Base-by-base conservation (phyloP, 331 rosid genomes). In the Spiraea crenata region DNA sequence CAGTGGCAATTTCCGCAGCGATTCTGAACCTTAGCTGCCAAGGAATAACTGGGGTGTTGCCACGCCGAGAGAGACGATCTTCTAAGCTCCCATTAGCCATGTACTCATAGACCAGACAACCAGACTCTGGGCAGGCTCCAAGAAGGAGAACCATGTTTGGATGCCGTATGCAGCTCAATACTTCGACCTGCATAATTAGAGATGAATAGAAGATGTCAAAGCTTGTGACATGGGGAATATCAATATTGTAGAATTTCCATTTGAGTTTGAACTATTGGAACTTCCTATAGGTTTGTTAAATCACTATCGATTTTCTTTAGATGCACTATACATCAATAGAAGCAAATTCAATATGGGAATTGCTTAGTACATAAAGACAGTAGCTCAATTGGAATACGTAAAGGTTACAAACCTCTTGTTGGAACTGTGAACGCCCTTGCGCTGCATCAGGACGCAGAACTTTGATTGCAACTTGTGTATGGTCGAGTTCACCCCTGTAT, bases 81-180 rank as follows among this genome's bases (percentile, higher is more conserved):
- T 90, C 96, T 80, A 92, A 79, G 87, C 96, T 92, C 64, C 96
- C 92, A 8, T 83, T 82, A 13, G 84, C 88, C 96, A 92, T 83
- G 85, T 81, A 81, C 70, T 89, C 98, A 42, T 92, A 92, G 42
- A 90, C 95, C 59, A 90, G 81, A 78, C 98, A 92, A 6, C 95
- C 95, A 25, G 20, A 79, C 78, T 89, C 96, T 0, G 96, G 96
- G 64, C 98, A 92, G 7, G 98, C 98, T 78, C 95, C 96, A 1
- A 92, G 80, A 37, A 92, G 96, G 20, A 90, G 91, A 77, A 92
- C 95, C 95, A 90, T 90, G 83, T 92, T 82, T 55, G 93, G 98
- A 82, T 92, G 95, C 61, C 96, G 70, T 64, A 90, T 88, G 88
- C 85, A 69, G 76, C 96, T 85, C 38, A 90, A 63, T 63, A 92